These are phyloP conservation scores for Anthracocystis setariae DNA, from an alignment of 1,284 basidiomycete species.

Conservation along the genomic window DNA sequence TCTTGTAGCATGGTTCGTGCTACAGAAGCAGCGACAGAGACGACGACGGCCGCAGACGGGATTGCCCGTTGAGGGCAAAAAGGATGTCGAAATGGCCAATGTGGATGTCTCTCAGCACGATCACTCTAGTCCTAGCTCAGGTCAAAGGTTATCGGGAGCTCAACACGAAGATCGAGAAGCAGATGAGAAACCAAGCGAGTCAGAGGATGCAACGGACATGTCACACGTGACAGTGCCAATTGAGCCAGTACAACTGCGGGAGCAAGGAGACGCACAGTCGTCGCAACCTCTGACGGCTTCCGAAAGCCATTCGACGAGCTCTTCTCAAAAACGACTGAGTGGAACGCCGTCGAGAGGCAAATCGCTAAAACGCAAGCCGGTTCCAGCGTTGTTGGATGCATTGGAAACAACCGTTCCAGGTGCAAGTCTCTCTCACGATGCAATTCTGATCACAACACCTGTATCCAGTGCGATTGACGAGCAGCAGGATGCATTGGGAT, in stretches of 20 bases:
- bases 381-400: constrained; percentile 14
- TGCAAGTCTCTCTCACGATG: too few relatives aligned
- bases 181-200: background rate
- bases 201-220: constrained; percentile 2
- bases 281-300: background rate
- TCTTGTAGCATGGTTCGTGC: constrained; percentile 7
- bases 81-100: constrained; percentile 8
- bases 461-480: too few relatives aligned
- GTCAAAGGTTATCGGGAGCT: too few relatives aligned
- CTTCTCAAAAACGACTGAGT: background rate
- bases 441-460: too few relatives aligned
- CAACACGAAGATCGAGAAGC: background rate
- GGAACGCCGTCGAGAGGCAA: background rate
- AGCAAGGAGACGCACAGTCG: background rate
- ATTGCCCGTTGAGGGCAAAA: background rate
- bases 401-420: background rate
- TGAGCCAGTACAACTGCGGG: background rate
- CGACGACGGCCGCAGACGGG: background rate
- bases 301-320: too few relatives aligned
- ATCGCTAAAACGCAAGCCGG: constrained; percentile 30
- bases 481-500: too few relatives aligned
- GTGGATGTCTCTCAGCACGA: background rate
- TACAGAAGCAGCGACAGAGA: constrained; percentile 18
- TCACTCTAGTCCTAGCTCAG: too few relatives aligned
- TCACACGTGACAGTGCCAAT: constrained; percentile 2